phyloP scores from a whole-genome alignment of 306 rosid species.

The Cicer yamashitae region DNA sequence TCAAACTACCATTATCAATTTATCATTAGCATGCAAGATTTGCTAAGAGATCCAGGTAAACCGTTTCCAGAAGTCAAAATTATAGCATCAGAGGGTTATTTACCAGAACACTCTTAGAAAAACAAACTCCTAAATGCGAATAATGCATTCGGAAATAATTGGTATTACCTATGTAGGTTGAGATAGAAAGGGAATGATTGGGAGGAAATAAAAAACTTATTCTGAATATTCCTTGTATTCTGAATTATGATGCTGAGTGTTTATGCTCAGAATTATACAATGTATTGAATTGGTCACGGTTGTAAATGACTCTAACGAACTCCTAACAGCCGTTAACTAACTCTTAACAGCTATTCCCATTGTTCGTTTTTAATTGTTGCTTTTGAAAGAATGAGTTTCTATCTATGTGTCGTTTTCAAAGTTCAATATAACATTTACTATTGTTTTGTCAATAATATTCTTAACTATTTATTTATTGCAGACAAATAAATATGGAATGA shows the following conservation, averaged over 20 bases:
- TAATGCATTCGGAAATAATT: constrained; percentile 16
- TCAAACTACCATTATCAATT: constrained; percentile 25
- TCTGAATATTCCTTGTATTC: not conserved
- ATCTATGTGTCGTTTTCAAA: too few relatives aligned
- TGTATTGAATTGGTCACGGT: constrained; percentile 1
- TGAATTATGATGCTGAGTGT: not conserved
- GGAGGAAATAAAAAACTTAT: not conserved
- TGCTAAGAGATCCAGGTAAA: constrained; percentile 22
- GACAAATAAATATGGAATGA: too few relatives aligned
- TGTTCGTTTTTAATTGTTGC: too few relatives aligned
- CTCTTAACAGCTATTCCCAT: not conserved
- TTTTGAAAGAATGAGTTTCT: too few relatives aligned
- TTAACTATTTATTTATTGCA: too few relatives aligned
- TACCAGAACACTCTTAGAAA: not conserved
- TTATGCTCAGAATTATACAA: not conserved
- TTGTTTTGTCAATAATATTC: too few relatives aligned
- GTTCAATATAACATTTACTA: too few relatives aligned
- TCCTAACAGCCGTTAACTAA: not conserved
- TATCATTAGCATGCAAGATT: constrained; percentile 34
- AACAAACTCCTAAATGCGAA: constrained; percentile 19
- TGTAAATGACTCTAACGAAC: not conserved
- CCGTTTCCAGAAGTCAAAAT: constrained; percentile 10
- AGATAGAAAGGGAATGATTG: not conserved
- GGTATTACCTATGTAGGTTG: not conserved
- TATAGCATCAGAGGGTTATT: constrained; percentile 12